Base-by-base conservation (phyloP, 805 yeast genomes). In the Metschnikowia peoriensis region DNA sequence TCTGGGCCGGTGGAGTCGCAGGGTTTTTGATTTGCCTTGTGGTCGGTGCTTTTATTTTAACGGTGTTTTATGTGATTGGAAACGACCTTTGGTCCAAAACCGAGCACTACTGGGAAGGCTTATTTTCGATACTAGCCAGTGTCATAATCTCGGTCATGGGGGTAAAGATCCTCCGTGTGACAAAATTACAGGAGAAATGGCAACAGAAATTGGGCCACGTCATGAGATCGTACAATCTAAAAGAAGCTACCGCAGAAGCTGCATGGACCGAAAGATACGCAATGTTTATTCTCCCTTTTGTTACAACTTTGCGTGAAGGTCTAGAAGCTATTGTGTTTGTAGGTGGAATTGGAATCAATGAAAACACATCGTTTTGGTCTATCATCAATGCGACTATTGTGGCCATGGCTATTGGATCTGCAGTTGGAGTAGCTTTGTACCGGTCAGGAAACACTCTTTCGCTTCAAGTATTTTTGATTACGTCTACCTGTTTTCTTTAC, bases 311-410 rank as follows among this genome's bases (percentile, higher is more conserved):
- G 46, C 80, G 97, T 65, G 97, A 91, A 68, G 96, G 97, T 1
- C 72, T 91, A 49, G 97, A 91, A 68, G 97, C 97, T 0, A 91
- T 91, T 38, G 94, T 91, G 2, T 91, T 91, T 61, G 78, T 91
- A 41, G 97, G 97, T 3, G 97, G 97, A 28, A 85, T 91, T 41
- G 96, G 96, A 68, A 82, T 88, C 53, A 81, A 84, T 37, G 88
- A 84, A 56, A 90, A 93, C 6, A 65, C 82, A 11, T 64, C 82
- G 0, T 42, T 59, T 6, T 38, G 49, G 51, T 80, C 90, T 0
- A 78, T 88, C 53, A 85, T 92, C 15, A 64, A 86, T 37, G 84
- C 94, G 0, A 82, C 83, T 45, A 29, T 84, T 0, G 55, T 75
- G 0, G 97, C 91, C 0, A 70, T 83, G 1, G 54, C 77, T 0